Evolutionary conservation across 1,139 yeast species (phyloP).

Genomic region (Arxiozyma slooffiae): DNA sequence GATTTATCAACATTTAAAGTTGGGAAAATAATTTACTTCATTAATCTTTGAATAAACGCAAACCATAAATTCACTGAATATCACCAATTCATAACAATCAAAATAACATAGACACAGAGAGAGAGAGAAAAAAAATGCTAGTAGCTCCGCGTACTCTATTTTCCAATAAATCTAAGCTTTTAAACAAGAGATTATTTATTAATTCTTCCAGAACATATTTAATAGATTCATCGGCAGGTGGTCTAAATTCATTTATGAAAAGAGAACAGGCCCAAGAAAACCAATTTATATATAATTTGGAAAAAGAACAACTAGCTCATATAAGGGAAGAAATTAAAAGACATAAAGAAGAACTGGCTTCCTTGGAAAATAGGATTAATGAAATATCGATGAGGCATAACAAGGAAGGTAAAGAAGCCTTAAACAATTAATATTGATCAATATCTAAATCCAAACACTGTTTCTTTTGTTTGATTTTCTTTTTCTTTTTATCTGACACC

Average conservation of each 20-base stretch:
- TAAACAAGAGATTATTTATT: neutral
- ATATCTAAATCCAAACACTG: neutral
- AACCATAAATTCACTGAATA: too few species aligned
- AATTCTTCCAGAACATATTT: neutral
- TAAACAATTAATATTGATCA: neutral
- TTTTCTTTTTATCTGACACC: neutral
- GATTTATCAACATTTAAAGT: too few species aligned
- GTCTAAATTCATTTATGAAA: conserved; percentile 28
- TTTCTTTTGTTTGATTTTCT: neutral
- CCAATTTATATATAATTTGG: conserved; percentile 49
- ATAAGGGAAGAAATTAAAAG: conserved; percentile 43
- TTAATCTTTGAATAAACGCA: too few species aligned
- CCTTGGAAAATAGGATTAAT: conserved; percentile 31
- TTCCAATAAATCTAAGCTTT: neutral
- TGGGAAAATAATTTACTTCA: too few species aligned
- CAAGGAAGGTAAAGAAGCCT: neutral
- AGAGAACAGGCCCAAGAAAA: conserved; percentile 69
- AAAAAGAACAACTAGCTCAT: conserved; percentile 50
- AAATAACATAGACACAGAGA: neutral
- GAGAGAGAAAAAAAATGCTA: neutral
- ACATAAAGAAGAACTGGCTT: conserved; percentile 38
- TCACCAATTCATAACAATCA: neutral
- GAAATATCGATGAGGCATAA: conserved; percentile 13
- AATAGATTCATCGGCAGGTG: conserved; percentile 9
- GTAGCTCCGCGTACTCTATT: neutral